These are phyloP conservation scores for Fusarium transvaalense DNA, from an alignment of 2,329 filamentous ascomycete species.

Conservation along the genomic window DNA sequence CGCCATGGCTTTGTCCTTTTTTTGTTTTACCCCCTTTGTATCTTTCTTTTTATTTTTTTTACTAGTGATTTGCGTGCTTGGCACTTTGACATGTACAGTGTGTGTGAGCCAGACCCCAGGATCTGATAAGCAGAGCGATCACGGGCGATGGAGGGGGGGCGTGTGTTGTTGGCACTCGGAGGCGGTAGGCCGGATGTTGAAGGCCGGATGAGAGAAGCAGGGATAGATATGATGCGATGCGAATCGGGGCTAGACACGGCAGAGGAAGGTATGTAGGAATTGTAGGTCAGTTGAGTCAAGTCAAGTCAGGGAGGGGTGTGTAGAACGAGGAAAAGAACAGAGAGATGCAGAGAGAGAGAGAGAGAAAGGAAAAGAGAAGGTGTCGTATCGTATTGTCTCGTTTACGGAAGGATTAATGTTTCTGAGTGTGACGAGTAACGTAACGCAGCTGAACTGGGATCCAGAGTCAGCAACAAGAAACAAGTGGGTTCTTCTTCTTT, in stretches of 20 bases:
- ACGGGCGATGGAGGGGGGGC: constrained; percentile 22
- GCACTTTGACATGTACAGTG: constrained; percentile 34
- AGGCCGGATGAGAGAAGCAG: constrained; percentile 37
- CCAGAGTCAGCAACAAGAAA: constrained; percentile 17
- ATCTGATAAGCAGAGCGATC: constrained; percentile 47
- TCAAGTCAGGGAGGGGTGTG: neutral
- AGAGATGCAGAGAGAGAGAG: constrained; percentile 1
- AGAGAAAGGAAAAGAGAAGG: constrained; percentile 31
- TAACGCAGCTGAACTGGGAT: constrained; percentile 19
- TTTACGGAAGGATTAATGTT: constrained; percentile 31
- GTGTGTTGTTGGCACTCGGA: constrained; percentile 14
- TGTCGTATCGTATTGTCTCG: constrained; percentile 10
- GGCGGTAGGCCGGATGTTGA: constrained; percentile 42
- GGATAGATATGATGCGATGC: constrained; percentile 4
- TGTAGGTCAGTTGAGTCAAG: neutral
- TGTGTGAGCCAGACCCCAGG: constrained; percentile 40
- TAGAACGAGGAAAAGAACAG: neutral
- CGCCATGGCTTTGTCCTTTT: constrained; percentile 43
- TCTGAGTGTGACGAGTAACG: constrained; percentile 19
- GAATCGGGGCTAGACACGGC: constrained; percentile 32
- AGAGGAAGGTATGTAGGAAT: constrained; percentile 13
- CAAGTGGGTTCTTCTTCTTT: constrained; percentile 40
- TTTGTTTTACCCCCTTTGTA: too few relatives aligned
- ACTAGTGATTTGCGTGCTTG: constrained; percentile 27
- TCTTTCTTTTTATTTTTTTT: constrained; percentile 9